Base-by-base conservation (phyloP, 768 basidiomycete genomes). In the Boletus barrowsii region DNA sequence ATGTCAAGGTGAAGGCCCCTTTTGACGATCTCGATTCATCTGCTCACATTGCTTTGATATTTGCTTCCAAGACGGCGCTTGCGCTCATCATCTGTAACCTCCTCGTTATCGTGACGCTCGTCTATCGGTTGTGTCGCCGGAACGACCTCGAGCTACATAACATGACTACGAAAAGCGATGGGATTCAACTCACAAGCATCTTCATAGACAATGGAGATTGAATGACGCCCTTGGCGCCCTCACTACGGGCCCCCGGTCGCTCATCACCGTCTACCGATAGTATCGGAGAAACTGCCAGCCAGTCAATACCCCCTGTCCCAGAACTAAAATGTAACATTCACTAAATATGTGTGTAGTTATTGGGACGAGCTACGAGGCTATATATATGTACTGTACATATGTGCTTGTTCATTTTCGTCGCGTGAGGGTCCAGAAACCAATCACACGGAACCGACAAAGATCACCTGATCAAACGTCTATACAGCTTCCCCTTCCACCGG, bases 401-500 rank as follows among this genome's bases (percentile, higher is more conserved):
- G 26, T 29, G 14, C 13, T 14, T 35, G 33, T 53, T 42, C 35
- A 47, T 36, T 60, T 26, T 46, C 13, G 4, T 47, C 7, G 17
- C 6, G 18, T 11, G 17, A 22, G 36, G 47, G 36, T 20, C 26
- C 29, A 15, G 37, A 11, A 29, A 42, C 39, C 37, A 36, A 46
- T 18, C 20, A 29, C 18, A 17, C n/a, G 18, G 22, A 10, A 18
- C 22, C 7, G 13, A 30, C 33, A 48, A 2, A 29, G 40, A 46
- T 47, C 37, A 10, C 37, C 30, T 29, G 9, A 33, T 3, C 29
- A 14, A 4, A 22, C 8, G 2, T 18, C 52, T 65, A 65, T 24
- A 40, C 51, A 3, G 10, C 35, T 18, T 54, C 44, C 3, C 32
- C 46, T 9, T 68, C 55, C 6, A 68, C 49, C 5, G 87, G 84